Percentiles rank a stretch among this genome's conserved stretches.
Evolutionary conservation across 495 filamentous ascomycete species (phyloP).

Genomic region (Ramalina intermedia): DNA sequence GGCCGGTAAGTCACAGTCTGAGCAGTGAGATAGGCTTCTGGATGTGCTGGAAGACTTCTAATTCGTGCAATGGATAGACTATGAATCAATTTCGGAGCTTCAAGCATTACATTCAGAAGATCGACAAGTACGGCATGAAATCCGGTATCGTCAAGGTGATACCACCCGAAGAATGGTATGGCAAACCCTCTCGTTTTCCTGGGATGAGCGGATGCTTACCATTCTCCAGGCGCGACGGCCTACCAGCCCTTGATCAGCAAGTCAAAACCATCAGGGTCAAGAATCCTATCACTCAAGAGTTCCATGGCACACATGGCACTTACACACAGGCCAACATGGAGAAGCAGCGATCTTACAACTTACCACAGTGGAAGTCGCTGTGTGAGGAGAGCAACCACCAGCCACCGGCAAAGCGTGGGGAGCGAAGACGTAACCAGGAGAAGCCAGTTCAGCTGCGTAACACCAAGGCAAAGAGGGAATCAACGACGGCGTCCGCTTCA

Average conservation of each 20-base stretch:
- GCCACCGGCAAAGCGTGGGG: conserved; percentile 84
- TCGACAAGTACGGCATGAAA: conserved; percentile 92
- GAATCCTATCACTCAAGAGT: conserved; percentile 96
- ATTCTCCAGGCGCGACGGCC: conserved; percentile 45
- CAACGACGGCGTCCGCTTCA: conserved; percentile 6
- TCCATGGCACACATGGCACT: conserved; percentile 81
- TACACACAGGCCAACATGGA: conserved; percentile 95
- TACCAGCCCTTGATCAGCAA: conserved; percentile 64
- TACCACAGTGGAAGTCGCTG: conserved; percentile 86
- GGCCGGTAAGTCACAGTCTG: conserved; percentile 45
- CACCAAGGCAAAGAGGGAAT: conserved; percentile 12
- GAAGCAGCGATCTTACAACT: conserved; percentile 86
- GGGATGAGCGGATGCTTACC: neutral
- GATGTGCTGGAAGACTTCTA: neutral
- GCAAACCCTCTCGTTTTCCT: conserved; percentile 1
- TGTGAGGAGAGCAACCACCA: conserved; percentile 91
- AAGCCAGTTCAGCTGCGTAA: conserved; percentile 32
- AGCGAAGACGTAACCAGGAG: conserved; percentile 65
- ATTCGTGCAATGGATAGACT: conserved; percentile 29
- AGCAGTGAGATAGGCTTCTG: neutral
- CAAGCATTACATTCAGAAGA: conserved; percentile 70
- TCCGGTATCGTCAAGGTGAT: conserved; percentile 93
- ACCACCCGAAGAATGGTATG: conserved; percentile 86
- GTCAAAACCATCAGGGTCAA: conserved; percentile 86
- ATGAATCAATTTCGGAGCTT: conserved; percentile 92